Conservation (phyloP, 805 yeast species). For the Ogataea zsoltii region DNA sequence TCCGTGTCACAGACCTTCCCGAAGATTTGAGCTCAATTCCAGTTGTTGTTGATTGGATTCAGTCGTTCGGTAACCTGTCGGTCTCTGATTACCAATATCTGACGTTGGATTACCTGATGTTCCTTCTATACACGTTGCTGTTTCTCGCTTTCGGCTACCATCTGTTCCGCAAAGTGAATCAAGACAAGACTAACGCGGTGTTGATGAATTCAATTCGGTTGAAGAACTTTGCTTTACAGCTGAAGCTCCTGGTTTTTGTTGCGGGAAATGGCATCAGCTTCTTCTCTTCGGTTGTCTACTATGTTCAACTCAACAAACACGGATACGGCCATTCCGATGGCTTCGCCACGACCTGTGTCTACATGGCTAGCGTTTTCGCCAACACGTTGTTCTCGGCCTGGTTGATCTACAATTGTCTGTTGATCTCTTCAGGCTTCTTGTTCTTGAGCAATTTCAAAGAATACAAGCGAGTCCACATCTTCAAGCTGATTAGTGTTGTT, state of each 20-base stretch:
- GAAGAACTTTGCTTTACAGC: conserved; percentile 28
- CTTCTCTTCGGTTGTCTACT: conserved; percentile 18
- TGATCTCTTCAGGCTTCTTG: conserved; percentile 31
- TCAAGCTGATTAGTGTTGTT: conserved; percentile 22
- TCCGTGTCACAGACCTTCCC: conserved; percentile 20
- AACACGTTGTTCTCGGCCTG: conserved; percentile 32
- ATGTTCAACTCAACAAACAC: conserved; percentile 22
- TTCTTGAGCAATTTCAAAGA: conserved; percentile 22
- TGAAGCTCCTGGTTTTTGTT: conserved; percentile 26
- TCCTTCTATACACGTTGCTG: conserved; percentile 21
- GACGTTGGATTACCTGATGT: conserved; percentile 24
- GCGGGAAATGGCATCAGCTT: conserved; percentile 21
- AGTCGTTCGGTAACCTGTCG: conserved; percentile 32
- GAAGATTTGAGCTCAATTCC: conserved; percentile 8
- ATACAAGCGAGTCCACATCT: conserved; percentile 15
- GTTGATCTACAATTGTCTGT: conserved; percentile 34
- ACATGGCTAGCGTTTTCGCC: conserved; percentile 22
- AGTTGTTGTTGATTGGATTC: conserved; percentile 34
- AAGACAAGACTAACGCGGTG: conserved; percentile 23
- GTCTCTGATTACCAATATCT: conserved; percentile 31
- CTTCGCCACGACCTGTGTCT: conserved; percentile 21
- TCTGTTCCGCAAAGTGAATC: conserved; percentile 14
- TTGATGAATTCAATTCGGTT: conserved; percentile 18
- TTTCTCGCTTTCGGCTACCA: conserved; percentile 17
- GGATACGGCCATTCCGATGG: conserved; percentile 28